Base-by-base conservation (phyloP, 2,329 filamentous ascomycete species). In the Fusarium solani-melongenae region DNA sequence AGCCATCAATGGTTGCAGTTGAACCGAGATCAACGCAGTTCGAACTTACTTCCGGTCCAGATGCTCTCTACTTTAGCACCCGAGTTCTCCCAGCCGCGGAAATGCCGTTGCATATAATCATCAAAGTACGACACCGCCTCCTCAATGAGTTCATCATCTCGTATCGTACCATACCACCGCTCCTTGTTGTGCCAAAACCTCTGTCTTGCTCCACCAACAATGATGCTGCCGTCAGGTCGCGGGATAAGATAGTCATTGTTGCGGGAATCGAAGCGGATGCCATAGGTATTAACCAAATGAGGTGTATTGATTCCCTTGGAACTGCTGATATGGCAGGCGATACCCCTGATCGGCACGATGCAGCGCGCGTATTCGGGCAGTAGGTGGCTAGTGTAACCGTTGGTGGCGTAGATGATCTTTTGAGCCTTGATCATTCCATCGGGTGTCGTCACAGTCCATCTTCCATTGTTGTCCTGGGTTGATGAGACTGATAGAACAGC, bases 341-440 rank as follows among this genome's bases (percentile, higher is more conserved):
- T 81, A 2, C 89, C 91, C 44, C 91, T 86, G 4, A 88, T 86
- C 0, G 92, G 92, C 10, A 92, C 85, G 67, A 94, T 92, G 11
- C 89, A 86, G 67, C 87, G 85, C 8, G 84, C 81, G 77, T 92
- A 92, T 63, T 86, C 79, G 0, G 90, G 90, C 2, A 91, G 82
- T 7, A 94, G 79, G 14, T 87, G 85, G 1, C 90, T 87, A 0
- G 91, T 92, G 79, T 93, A 93, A 14, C 84, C 92, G 73, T 94
- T 94, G 2, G 90, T 93, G 17, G 92, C 91, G 49, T 92, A 85
- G 20, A 93, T 82, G 15, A 93, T 83, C 36, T 86, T 86, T 29
- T 82, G 84, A 2, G 92, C 84, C 11, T 74, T 79, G 61, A 92
- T 86, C 0, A 69, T 78, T 12, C 91, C 92, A 9, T 64, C 31